Evolutionary conservation across 2,329 filamentous ascomycete species (phyloP).

Genomic region (Trichoderma sp.): DNA sequence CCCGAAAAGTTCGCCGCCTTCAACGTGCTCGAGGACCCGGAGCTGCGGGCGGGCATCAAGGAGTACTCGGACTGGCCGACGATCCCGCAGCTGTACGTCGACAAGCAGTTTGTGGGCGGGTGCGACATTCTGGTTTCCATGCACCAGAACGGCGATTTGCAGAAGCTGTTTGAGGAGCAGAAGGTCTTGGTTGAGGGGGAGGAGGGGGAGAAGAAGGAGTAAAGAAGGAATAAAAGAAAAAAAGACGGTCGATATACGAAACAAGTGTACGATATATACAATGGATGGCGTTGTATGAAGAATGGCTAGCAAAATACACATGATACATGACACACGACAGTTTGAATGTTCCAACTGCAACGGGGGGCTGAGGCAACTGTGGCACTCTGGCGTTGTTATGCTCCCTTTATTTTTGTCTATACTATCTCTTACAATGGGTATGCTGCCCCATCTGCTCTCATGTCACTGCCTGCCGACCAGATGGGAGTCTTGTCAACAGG

Average conservation of each 20-base stretch:
- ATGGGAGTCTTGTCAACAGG: conserved; percentile 64
- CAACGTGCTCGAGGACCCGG: conserved; percentile 90
- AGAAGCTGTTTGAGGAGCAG: conserved; percentile 90
- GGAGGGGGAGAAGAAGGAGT: conserved; percentile 42
- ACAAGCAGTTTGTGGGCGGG: conserved; percentile 96
- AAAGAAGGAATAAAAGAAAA: conserved; percentile 6
- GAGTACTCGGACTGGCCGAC: conserved; percentile 99
- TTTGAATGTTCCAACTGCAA: background rate
- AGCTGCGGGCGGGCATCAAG: conserved; percentile 89
- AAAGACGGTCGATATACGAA: background rate
- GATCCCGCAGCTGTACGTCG: conserved; percentile 92
- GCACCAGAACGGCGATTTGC: conserved; percentile 93
- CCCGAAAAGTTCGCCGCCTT: conserved; percentile 96
- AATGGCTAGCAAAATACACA: background rate
- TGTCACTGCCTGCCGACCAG: conserved; percentile 88
- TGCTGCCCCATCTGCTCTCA: conserved; percentile 75
- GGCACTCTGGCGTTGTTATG: background rate
- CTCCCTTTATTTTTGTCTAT: background rate
- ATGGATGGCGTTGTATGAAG: background rate
- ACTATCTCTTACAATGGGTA: conserved; percentile 44
- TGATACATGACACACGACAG: background rate
- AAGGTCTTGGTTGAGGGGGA: conserved; percentile 67
- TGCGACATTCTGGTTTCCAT: conserved; percentile 96
- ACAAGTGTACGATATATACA: conserved; percentile 19
- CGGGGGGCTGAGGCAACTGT: accelerated